Evolutionary conservation across 768 basidiomycete species (phyloP), one percentile per base, ranked within the genome.

Genomic region (Tricholoma furcatifolium): DNA sequence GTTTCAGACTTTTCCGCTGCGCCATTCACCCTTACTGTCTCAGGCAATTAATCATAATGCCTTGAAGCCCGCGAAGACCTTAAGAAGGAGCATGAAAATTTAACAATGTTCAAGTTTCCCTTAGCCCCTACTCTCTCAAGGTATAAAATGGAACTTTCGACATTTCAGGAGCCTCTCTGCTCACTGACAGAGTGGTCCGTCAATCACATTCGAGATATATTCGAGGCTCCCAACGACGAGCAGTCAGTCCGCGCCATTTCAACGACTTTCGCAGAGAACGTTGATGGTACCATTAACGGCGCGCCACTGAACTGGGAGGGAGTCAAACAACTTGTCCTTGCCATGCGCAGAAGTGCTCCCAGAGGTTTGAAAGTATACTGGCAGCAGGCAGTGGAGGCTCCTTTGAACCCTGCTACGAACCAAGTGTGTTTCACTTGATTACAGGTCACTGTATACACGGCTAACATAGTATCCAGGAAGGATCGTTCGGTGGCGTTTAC

Each of bases 171-270:
- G 30, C 64, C 65, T 59, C 71, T 80, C 23, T 62, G 70, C 41
- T 71, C 75, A 12, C 64, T 83, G 54, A 70, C 74, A 17, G 68
- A 76, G 4, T 83, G 81, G 81, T 82, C 81, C 3, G 56, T 64
- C 18, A 66, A 70, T 52, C 80, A 79, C 61, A 81, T 81, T 56
- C 67, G 65, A 34, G 67, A 64, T 43, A 68, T 83, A 44, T 83
- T 83, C 60, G 80, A 82, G 60, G 76, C 79, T 2, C 62, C 66
- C 23, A 73, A 65, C n/a, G 74, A 78, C 53, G 69, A 70, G 24
- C 71, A 74, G 30, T 69, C 72, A 21, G 61, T 73, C 10, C 67
- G 64, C 30, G 79, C 79, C 30, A 69, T 82, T 43, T 67, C 68
- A 24, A 59, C 66, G 9, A 81, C 81, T 3, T 83, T 83, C 60